Evolutionary conservation across 176 grass and related monocot genomes (phyloP), one percentile per base, ranked within the genome.

Genomic region (Urochloa ruziziensis): DNA sequence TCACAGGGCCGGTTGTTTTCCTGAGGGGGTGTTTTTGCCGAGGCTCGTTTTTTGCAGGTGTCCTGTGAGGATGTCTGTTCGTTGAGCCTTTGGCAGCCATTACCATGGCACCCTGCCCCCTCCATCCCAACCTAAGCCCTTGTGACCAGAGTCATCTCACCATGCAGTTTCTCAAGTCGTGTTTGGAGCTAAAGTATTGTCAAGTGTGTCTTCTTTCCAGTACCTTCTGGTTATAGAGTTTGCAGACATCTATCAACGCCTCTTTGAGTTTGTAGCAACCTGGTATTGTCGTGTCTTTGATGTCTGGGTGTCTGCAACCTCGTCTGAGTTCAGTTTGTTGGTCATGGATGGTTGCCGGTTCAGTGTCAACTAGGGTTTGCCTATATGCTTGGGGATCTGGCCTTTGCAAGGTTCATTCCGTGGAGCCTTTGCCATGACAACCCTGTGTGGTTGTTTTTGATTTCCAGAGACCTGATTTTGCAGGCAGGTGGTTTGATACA

Each of bases 361-460:
- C 84, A 81, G 91, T 89, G 89, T 86, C 71, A 19, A 19, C 77
- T 92, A 89, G 71, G 58, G 57, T 43, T 60, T 81, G 91, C 93
- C 96, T 91, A 24, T 79, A 44, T 81, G 35, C 76, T 62, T 30
- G 80, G 90, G 82, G 82, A 84, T 92, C 82, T 71, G 91, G 87
- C 82, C 54, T 75, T 86, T 70, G 79, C 83, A 73, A 87, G 84
- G 72, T 40, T 52, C 76, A 47, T 77, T 48, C 68, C 72, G 23
- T 7, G 57, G 58, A 63, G 76, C 84, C 51, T 77, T 77, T 87
- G 91, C 86, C 85, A 87, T 91, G 87, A 87, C 96, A 89, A 82
- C 84, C 88, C 54, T 84, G 81, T 37, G 51, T 62, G 91, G 96
- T 94, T 93, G 91, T 91, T 99, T 96, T 94, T 94, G 85, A 58